phyloP scores from a whole-genome alignment of 2,329 filamentous ascomycete genomes.

The Epichloe aotearoae region DNA sequence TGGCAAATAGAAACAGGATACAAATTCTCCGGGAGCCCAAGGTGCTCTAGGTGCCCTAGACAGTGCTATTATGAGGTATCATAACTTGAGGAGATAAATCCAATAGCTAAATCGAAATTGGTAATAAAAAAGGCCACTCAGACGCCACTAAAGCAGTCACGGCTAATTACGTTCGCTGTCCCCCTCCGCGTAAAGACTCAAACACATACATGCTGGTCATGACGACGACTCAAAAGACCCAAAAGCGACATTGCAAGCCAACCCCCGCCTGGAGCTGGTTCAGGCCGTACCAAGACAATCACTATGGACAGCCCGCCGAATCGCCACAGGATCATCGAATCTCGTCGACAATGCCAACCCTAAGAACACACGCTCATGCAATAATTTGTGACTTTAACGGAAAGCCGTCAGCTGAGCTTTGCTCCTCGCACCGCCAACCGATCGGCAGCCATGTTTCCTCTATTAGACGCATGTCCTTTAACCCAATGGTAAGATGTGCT shows the following conservation, averaged over 20 bases:
- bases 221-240: too few relatives aligned
- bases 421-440: constrained; percentile 48
- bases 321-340: background rate
- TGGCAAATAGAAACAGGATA: too few relatives aligned
- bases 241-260: background rate
- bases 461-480: constrained; percentile 64
- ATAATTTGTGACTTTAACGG: background rate
- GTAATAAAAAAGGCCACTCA: background rate
- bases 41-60: too few relatives aligned
- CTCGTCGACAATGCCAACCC: background rate
- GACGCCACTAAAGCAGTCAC: too few relatives aligned
- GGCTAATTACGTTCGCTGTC: too few relatives aligned
- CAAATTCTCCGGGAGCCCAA: too few relatives aligned
- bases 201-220: too few relatives aligned
- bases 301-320: background rate
- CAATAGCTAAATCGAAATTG: background rate
- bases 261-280: background rate
- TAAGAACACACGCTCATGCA: background rate
- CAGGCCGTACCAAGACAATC: background rate
- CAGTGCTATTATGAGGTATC: background rate
- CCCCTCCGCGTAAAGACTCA: too few relatives aligned
- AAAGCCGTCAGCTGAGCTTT: constrained; percentile 12
- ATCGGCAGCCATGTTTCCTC: constrained; percentile 74
- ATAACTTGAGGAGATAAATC: background rate
- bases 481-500: constrained; percentile 73